Evolutionary conservation across 2,329 filamentous ascomycete genomes (phyloP), one percentile per base, ranked within the genome.

Genomic region (Diaporthe humulicola): DNA sequence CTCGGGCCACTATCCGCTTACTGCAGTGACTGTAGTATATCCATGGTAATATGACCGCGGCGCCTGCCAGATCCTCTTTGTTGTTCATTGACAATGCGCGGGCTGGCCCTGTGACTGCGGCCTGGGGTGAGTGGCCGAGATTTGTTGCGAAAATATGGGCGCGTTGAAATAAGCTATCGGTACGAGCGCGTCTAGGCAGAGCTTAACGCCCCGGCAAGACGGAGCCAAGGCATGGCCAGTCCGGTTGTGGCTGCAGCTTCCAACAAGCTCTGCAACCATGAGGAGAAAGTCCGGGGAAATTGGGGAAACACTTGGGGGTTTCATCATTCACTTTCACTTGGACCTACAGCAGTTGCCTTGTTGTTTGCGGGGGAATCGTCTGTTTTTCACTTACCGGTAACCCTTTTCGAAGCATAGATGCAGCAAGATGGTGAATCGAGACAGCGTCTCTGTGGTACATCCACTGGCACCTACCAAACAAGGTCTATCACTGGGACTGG

Each of bases 141-240:
- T 69, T 69, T 69, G 45, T 4, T 22, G 64, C 64, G 64, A 69
- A n/a, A 69, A 54, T 69, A 69, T 54, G 54, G 64, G 64, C 64
- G 64, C 33, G 64, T 69, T 3, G 33, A 54, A 69, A 54, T 40
- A 69, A 69, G 64, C 64, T 69, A 69, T 36, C 45, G 45, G 64
- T 38, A 69, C 2, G 33, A 33, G 61, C 38, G 61, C 38, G 42
- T 22, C 61, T 50, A 15, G 61, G 64, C 64, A 52, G 64, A 54
- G 64, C 64, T 54, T 69, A 52, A 40, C 22, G 19, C 45, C 19
- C 64, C n/a, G 48, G 64, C 64, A 22, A 9, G 30, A 40, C 14
- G 45, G 45, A 38, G 64, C 64, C 45, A 67, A 52, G 64, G 19
- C 64, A 22, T 54, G 45, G 33, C 64, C 64, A 22, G 17, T 14